Conservation (phyloP, 1,284 basidiomycete genomes). For the Sanghuangporus sanghuang region DNA sequence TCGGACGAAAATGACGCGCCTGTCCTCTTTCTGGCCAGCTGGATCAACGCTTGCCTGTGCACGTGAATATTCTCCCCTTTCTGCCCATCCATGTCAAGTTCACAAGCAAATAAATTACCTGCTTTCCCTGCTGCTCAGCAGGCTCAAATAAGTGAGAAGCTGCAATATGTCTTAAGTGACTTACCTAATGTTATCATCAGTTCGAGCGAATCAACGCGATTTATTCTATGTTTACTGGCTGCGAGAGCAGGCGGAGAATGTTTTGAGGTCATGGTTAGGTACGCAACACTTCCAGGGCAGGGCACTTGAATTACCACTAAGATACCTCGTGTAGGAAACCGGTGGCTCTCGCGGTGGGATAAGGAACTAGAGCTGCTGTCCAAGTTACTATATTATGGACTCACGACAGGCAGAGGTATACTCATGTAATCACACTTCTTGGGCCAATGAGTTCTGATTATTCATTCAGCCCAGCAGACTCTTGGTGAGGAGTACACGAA, state of each 20-base stretch:
- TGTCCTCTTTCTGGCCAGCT: not conserved
- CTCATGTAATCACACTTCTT: not conserved
- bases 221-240: constrained; percentile 71
- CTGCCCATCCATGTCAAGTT: constrained; percentile 1
- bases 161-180: not conserved
- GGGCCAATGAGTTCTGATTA: not conserved
- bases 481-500: constrained; percentile 91
- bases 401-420: constrained; percentile 74
- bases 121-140: constrained; percentile 72
- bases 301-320: not conserved
- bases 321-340: constrained; percentile 52
- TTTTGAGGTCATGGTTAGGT: constrained; percentile 78
- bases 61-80: not conserved
- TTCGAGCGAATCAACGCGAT: constrained; percentile 84
- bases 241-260: constrained; percentile 71
- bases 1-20: not conserved
- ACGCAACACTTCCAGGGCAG: constrained; percentile 22
- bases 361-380: constrained; percentile 72
- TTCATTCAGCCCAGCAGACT: constrained; percentile 62
- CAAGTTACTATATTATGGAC: constrained; percentile 68
- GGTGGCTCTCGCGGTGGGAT: constrained; percentile 80
- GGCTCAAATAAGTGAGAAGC: constrained; percentile 75
- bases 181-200: constrained; percentile 34
- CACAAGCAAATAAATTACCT: constrained; percentile 24
- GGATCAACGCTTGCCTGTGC: not conserved